Base-by-base conservation (phyloP, 768 basidiomycete species). In the Lanmaoa rubissima region DNA sequence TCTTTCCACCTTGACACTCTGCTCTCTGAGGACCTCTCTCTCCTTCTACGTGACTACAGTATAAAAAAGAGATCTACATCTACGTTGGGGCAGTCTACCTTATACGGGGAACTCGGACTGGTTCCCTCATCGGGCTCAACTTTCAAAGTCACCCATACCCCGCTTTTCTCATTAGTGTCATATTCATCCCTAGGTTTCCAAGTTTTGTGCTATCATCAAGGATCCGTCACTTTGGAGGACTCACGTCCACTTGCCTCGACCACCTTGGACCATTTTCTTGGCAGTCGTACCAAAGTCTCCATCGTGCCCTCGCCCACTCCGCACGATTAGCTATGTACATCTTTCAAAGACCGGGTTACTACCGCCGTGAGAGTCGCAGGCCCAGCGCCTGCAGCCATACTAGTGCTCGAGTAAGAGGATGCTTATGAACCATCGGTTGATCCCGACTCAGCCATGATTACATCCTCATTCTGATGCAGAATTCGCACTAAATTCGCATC, bases 341-440 rank as follows among this genome's bases (percentile, higher is more conserved):
- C 28, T 28, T 28, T 4, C 21, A 24, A 24, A 6, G 28, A 28
- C 28, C 28, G 28, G 6, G 28, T 28, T 3, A 28, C 28, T 28
- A 28, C 4, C 28, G 4, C 28, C 28, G 28, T 4, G 6, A 4
- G 28, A 28, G 28, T 28, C 28, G 40, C 73, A 81, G 63, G 69
- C 72, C 14, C 74, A 81, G n/a, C n/a, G n/a, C n/a, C n/a, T n/a
- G n/a, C n/a, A n/a, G 63, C 76, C 82, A 32, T 92, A 79, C 70
- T 75, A 24, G 21, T 93, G 26, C 70, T 90, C 12, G 79, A 87
- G 59, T 88, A 90, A 68, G 92, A 93, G 60, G 89, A 90, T 42
- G 90, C 86, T 0, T 93, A 90, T 58, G 88, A 91, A 66, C 90
- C 88, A 1, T 91, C 91, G 5, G 85, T 90, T 64, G 92, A 93